Evolutionary conservation across 257 asterid species (phyloP).

Genomic region (Rehmannia glutinosa): DNA sequence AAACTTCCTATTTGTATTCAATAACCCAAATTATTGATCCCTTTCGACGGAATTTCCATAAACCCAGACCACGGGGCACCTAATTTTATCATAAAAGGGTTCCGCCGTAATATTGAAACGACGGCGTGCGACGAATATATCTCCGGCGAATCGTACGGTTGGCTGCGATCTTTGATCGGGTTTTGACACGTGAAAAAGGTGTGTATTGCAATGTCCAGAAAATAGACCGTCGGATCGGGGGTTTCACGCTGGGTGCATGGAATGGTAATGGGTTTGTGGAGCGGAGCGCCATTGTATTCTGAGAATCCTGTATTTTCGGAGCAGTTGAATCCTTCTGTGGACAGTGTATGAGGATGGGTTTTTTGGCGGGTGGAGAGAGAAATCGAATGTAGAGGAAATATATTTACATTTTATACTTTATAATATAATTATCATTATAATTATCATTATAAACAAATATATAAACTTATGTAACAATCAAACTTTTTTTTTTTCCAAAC

Average conservation of each 20-base stretch:
- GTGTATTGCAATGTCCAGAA: slow-evolving; percentile 7
- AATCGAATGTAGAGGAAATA: background rate
- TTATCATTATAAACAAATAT: too few relatives aligned
- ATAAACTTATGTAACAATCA: too few relatives aligned
- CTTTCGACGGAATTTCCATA: background rate
- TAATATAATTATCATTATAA: too few relatives aligned
- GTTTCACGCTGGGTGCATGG: slow-evolving; percentile 28
- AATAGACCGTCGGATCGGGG: slow-evolving; percentile 20
- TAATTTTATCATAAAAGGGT: background rate
- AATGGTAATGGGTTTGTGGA: slow-evolving; percentile 22
- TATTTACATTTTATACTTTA: background rate
- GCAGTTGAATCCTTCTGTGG: slow-evolving; percentile 59
- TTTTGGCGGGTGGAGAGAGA: slow-evolving; percentile 39
- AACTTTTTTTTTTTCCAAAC: too few relatives aligned
- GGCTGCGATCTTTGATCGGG: slow-evolving; percentile 1
- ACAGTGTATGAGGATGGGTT: slow-evolving; percentile 21
- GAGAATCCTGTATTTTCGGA: slow-evolving; percentile 52
- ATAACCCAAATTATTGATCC: slow-evolving; percentile 5
- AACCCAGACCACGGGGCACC: background rate
- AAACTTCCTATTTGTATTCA: too few relatives aligned
- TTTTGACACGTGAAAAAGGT: slow-evolving; percentile 13
- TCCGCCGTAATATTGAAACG: slow-evolving; percentile 14
- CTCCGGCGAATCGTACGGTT: slow-evolving; percentile 14
- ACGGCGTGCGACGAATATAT: slow-evolving; percentile 7
- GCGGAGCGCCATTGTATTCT: slow-evolving; percentile 28